Evolutionary conservation across 1,284 basidiomycete genomes (phyloP), one percentile per base, ranked within the genome.

Genomic region (Peniophora sp.): DNA sequence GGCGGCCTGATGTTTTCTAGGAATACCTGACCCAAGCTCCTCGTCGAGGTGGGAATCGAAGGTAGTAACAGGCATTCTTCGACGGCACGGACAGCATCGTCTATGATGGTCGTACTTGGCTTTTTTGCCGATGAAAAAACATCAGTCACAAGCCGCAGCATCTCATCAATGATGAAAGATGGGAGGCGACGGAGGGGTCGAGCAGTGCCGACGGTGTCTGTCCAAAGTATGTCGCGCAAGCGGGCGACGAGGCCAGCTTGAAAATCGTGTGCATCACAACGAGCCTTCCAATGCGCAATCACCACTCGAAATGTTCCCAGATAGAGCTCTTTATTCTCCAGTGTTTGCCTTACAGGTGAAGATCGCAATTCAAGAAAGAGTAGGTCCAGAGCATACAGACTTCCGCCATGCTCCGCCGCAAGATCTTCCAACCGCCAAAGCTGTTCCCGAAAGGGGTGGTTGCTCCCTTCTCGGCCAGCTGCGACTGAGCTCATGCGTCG

Each of bases 181-280:
- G 37, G 37, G n/a, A 41, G n/a, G 8, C n/a, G 37, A n/a, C 8
- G 18, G 22, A 15, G 42, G 44, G 22, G 41, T 32, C 43, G 11
- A 49, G 34, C 24, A 14, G 15, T 34, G 42, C 27, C 18, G 15
- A 20, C 8, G 37, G 37, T 20, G 17, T 51, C 15, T 39, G 43
- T 41, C 17, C 50, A 68, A 62, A 41, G 37, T 5, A 41, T 15
- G n/a, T 41, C 37, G 37, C 37, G 37, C 15, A 41, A 20, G 6
- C 6, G 6, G 15, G 18, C 37, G 37, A n/a, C 37, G 15, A 41
- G 15, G n/a, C 37, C 37, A 15, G 15, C 18, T 20, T 41, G 37
- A 8, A 41, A n/a, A 5, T 5, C 37, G 6, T 8, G 8, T 15
- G 37, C 5, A n/a, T 41, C 18, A 15, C 37, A 20, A 5, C 15